These are phyloP conservation scores for Xylariaceae sp. DNA, from an alignment of 2,329 filamentous ascomycete species.

Conservation along the genomic window DNA sequence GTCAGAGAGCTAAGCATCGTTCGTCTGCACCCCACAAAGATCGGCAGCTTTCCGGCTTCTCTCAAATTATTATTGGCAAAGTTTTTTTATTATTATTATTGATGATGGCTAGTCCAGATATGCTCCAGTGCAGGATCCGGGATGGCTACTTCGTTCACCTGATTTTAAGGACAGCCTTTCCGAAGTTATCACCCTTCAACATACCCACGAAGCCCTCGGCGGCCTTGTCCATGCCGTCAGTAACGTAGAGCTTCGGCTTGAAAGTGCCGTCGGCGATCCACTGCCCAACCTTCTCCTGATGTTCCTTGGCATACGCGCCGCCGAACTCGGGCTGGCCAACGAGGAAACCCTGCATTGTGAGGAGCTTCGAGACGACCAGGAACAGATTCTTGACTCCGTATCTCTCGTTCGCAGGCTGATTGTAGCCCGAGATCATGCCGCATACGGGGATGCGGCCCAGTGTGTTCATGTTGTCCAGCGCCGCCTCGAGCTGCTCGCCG, in stretches of 20 bases:
- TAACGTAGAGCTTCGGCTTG: slow-evolving; percentile 65
- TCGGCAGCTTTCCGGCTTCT: too few relatives aligned
- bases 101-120: too few relatives aligned
- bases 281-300: slow-evolving; percentile 69
- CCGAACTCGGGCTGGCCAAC: slow-evolving; percentile 63
- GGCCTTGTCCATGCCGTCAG: slow-evolving; percentile 73
- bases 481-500: slow-evolving; percentile 64
- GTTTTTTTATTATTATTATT: too few relatives aligned
- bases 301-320: slow-evolving; percentile 61
- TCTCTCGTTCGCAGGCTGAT: slow-evolving; percentile 46
- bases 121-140: too few relatives aligned
- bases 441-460: slow-evolving; percentile 61
- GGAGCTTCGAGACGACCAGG: slow-evolving; percentile 63
- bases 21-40: too few relatives aligned
- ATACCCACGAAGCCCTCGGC: slow-evolving; percentile 70
- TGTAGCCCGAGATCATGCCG: slow-evolving; percentile 76
- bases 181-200: slow-evolving; percentile 76
- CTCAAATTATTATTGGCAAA: too few relatives aligned
- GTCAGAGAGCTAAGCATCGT: too few relatives aligned
- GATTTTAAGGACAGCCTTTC: slow-evolving; percentile 74
- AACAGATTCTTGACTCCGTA: slow-evolving; percentile 66
- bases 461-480: slow-evolving; percentile 55
- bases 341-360: slow-evolving; percentile 74
- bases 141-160: slow-evolving; percentile 2
- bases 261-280: slow-evolving; percentile 75